phyloP scores from a whole-genome alignment of 345 rosid species.

The Adansonia digitata region DNA sequence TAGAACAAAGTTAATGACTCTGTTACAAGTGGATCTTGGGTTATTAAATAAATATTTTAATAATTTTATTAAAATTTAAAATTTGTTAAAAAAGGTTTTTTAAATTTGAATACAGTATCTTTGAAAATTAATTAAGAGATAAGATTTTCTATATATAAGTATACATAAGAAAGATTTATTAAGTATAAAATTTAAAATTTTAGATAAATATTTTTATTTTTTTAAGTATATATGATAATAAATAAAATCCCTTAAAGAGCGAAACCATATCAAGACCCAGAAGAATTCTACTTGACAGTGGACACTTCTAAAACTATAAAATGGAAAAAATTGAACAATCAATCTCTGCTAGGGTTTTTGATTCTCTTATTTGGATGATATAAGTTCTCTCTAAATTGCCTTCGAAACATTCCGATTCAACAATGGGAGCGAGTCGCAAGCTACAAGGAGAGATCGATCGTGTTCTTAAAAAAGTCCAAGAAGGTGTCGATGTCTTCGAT shows the following conservation, averaged over 20 bases:
- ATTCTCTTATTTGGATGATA: not conserved
- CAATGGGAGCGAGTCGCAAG: conserved; percentile 98
- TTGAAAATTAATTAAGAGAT: too few species aligned
- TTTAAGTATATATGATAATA: too few species aligned
- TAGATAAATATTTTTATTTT: too few species aligned
- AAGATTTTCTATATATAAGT: too few species aligned
- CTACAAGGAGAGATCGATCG: conserved; percentile 99
- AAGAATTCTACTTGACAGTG: not conserved
- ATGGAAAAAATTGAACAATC: not conserved
- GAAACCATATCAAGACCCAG: not conserved
- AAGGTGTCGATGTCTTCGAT: conserved; percentile 96
- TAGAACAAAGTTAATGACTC: too few species aligned
- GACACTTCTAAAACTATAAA: not conserved
- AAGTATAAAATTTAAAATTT: too few species aligned
- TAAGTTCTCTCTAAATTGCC: not conserved
- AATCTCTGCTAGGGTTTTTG: not conserved
- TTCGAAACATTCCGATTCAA: conserved; percentile 2
- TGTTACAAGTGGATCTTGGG: too few species aligned
- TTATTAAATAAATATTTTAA: too few species aligned
- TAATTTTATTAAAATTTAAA: too few species aligned
- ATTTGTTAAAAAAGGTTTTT: too few species aligned
- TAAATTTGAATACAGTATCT: too few species aligned
- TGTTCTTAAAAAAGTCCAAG: conserved; percentile 95
- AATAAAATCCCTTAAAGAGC: conserved; percentile 2
- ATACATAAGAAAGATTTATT: too few species aligned